Base-by-base conservation (phyloP, 345 rosid species). In the Eucalyptus sp. region DNA sequence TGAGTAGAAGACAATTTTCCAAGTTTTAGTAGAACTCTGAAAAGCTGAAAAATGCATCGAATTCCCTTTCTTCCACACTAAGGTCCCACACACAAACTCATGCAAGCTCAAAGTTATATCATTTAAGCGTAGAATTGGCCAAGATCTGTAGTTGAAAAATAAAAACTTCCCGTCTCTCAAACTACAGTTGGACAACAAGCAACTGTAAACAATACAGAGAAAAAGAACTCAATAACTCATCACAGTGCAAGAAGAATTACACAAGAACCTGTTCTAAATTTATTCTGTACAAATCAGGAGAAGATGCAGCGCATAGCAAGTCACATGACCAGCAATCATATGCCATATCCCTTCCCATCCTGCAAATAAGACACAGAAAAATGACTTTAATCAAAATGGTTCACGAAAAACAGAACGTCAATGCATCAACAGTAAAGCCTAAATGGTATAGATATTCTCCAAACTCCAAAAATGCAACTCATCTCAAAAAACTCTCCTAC, bases 271-370 rank as follows among this genome's bases (percentile, higher is more conserved):
- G 97, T 86, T 98, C 98, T 90, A 98, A 93, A 93, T 98, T 98
- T 89, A 98, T 95, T 89, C 99, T 91, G 91, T 96, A 98, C n/a
- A 97, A 79, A 91, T 97, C 98, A 87, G 99, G 95, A 64, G 99
- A 97, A n/a, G 98, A 97, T 86, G 99, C 99, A 91, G 99, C 99
- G 89, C 99, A 98, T 87, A 98, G 94, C 92, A 98, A 93, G 95
- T 98, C 99, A 93, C 98, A 98, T 46, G 99, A 94, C 98, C 99
- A 96, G 92, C 89, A 87, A 92, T 97, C 97, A 92, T 97, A 97
- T 27, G 94, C 87, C 90, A 96, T 95, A 89, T 97, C 96, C 91
- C 99, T 97, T 86, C 99, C 99, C 99, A 97, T 96, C 93, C 99
- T 98, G 93, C 64, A 46, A 87, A 90, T 88, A 12, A 90, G 15